Evolutionary conservation across 495 filamentous ascomycete species (phyloP), one percentile per base, ranked within the genome.

Genomic region (Aspergillus homomorphus): DNA sequence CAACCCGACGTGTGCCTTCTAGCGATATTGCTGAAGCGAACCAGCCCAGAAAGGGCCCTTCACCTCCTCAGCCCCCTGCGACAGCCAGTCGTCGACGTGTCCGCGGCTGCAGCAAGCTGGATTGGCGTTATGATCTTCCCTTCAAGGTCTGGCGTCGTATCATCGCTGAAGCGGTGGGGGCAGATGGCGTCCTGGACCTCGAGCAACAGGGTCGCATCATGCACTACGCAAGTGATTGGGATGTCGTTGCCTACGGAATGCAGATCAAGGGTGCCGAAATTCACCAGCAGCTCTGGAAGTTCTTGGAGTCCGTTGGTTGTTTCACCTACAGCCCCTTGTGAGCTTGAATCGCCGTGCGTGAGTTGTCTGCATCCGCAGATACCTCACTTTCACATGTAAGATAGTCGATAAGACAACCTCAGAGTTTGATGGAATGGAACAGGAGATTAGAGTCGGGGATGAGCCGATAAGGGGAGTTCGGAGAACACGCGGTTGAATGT

Each of bases 211-310:
- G 19, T 1, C 58, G 54, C 14, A 64, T 71, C 44, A 59, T 73
- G 20, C 56, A 60, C 14, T 70, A 71, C 53, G 69, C 67, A 3
- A 44, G 64, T 19, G 63, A 68, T 45, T 69, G 69, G 71, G 45
- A 69, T 18, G 61, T 60, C 14, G 22, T 72, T 3, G 58, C 53
- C 0, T 60, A 64, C 19, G 66, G 68, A 55, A 28, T 71, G 53
- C 60, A 46, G 2, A 67, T 69, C 42, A 63, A 62, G 38, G 70
- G 70, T 0, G 63, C 58, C 1, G 58, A 66, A 19, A 50, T 60
- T n/a, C 54, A 71, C 45, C 66, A 73, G 59, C 68, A 71, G 42
- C 63, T 73, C n/a, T 73, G 70, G 70, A 73, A 69, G 30, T 61
- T 69, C 22, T 55, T 73, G 19, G 66, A 73, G 16, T 66, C 58